phyloP scores from a whole-genome alignment of 768 basidiomycete species.

The Calvatia gigantea region DNA sequence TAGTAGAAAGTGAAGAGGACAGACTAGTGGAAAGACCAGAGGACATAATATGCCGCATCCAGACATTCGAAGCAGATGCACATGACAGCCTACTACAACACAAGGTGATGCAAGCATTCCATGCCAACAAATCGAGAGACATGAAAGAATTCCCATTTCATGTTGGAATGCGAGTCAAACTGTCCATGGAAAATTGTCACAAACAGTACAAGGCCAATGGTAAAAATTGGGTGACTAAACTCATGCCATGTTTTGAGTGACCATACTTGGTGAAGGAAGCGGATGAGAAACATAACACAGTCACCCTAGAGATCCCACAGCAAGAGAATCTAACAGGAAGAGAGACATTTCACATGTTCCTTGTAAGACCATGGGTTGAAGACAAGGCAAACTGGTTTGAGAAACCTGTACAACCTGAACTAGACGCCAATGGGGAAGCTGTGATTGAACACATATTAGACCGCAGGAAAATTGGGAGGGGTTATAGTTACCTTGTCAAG shows the following conservation, averaged over 20 bases:
- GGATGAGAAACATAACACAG: slow-evolving; percentile 13
- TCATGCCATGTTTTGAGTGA: slow-evolving; percentile 35
- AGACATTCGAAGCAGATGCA: too few species aligned
- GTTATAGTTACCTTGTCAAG: slow-evolving; percentile 26
- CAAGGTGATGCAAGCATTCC: too few species aligned
- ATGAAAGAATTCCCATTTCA: background rate
- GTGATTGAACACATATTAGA: slow-evolving; percentile 28
- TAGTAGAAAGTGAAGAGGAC: too few species aligned
- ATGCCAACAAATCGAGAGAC: too few species aligned
- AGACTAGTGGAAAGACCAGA: too few species aligned
- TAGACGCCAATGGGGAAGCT: slow-evolving; percentile 10
- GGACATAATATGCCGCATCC: too few species aligned
- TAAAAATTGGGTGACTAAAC: slow-evolving; percentile 32
- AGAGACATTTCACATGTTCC: slow-evolving; percentile 31
- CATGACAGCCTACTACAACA: too few species aligned
- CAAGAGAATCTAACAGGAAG: slow-evolving; percentile 8
- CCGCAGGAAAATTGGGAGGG: slow-evolving; percentile 18
- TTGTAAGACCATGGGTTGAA: slow-evolving; percentile 21
- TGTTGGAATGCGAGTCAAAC: slow-evolving; percentile 14
- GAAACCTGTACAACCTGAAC: background rate
- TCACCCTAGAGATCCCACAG: slow-evolving; percentile 28
- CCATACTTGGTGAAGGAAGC: slow-evolving; percentile 16
- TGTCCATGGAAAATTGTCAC: slow-evolving; percentile 29
- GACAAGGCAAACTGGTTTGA: slow-evolving; percentile 32
- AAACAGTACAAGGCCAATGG: slow-evolving; percentile 27